A percentile compares a stretch with the other conserved stretches of the same genome.
Conservation (phyloP, 306 rosid genomes). For the Sicyos baderoa region DNA sequence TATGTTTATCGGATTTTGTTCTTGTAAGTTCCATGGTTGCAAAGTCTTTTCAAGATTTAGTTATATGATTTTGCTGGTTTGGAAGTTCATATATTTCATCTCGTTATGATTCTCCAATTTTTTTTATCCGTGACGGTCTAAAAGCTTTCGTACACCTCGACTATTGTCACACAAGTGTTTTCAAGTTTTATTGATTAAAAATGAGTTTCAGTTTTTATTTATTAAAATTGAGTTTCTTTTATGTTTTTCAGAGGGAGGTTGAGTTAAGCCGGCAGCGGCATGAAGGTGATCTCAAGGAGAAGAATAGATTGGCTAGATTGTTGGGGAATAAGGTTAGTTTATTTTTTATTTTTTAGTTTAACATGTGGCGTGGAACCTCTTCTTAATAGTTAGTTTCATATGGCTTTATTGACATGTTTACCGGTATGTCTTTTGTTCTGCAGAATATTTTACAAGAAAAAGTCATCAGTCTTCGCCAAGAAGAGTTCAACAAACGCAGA, state of each 20-base stretch:
- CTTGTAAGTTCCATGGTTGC: neutral
- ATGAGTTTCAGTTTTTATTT: neutral
- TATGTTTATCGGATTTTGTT: neutral
- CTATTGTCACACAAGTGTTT: neutral
- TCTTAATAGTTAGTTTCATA: slow-evolving; percentile 34
- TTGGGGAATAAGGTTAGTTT: slow-evolving; percentile 48
- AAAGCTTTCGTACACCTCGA: too few species aligned
- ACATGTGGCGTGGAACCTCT: slow-evolving; percentile 18
- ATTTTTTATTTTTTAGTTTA: neutral
- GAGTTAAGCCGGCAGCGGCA: slow-evolving; percentile 74
- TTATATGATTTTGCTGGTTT: neutral
- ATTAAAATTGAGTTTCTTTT: neutral
- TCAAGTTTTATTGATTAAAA: neutral
- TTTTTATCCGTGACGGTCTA: too few species aligned
- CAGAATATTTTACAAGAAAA: slow-evolving; percentile 61
- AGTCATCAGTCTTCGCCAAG: slow-evolving; percentile 58
- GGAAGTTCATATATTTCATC: neutral
- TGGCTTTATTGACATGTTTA: neutral
- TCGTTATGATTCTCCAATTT: too few species aligned
- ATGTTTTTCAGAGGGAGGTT: slow-evolving; percentile 62
- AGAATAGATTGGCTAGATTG: slow-evolving; percentile 67
- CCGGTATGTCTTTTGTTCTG: neutral
- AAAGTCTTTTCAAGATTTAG: neutral
- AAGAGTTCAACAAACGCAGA: slow-evolving; percentile 52
- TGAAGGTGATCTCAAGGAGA: slow-evolving; percentile 83